Percentiles rank a stretch among this genome's conserved stretches.
Evolutionary conservation across 768 basidiomycete species (phyloP).

Genomic region (Amanita subjunquillea): DNA sequence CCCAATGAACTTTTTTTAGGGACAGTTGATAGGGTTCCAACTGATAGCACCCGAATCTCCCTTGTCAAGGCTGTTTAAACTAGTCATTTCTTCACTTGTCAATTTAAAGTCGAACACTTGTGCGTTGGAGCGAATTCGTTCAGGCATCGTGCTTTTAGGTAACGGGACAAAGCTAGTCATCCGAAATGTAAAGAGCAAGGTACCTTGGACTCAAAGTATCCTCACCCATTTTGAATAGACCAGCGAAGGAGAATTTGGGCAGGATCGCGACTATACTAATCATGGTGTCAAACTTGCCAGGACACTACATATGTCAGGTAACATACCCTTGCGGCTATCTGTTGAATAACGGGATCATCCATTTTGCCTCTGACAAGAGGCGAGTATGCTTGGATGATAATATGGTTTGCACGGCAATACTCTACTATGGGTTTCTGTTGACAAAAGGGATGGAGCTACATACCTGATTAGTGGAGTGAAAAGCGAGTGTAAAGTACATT

Average conservation of each 20-base stretch:
- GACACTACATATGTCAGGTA: constrained; percentile 4
- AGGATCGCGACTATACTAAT: constrained; percentile 46
- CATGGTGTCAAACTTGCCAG: not conserved
- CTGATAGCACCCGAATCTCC: constrained; percentile 65
- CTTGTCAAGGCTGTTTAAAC: constrained; percentile 58
- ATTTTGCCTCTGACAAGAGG: constrained; percentile 58
- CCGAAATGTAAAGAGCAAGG: not conserved
- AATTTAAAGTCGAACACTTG: constrained; percentile 73
- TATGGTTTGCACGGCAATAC: constrained; percentile 53
- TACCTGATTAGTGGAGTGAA: not conserved
- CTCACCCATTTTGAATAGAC: constrained; percentile 79
- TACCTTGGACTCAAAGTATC: constrained; percentile 5
- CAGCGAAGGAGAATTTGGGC: constrained; percentile 84
- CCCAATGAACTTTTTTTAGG: constrained; percentile 14
- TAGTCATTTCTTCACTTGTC: constrained; percentile 47
- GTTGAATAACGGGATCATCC: constrained; percentile 41
- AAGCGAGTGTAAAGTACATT: not conserved
- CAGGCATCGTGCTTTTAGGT: constrained; percentile 67
- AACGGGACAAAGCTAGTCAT: constrained; percentile 64
- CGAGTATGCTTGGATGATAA: constrained; percentile 67
- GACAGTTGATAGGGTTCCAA: constrained; percentile 75
- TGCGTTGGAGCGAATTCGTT: constrained; percentile 64
- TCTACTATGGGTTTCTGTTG: constrained; percentile 73
- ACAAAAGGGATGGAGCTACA: constrained; percentile 70
- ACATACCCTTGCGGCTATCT: constrained; percentile 49